Evolutionary conservation across 768 basidiomycete genomes (phyloP).

Genomic region (Psilocybe azurescens): DNA sequence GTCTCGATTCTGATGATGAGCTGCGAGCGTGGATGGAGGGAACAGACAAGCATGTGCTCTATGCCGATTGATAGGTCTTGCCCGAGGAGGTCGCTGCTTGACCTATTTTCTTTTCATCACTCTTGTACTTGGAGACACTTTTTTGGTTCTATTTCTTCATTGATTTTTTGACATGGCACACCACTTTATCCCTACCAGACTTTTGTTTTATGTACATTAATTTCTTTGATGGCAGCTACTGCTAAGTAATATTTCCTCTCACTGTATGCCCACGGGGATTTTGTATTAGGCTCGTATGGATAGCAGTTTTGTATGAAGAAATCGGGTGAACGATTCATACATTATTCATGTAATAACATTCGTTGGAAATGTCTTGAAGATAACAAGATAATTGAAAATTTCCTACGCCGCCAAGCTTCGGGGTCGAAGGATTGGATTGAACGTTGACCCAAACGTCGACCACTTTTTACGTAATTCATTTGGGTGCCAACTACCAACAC

Average conservation of each 20-base stretch:
- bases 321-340: not conserved
- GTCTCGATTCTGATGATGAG: constrained; percentile 65
- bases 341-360: constrained; percentile 2
- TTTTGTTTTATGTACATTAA: constrained; percentile 22
- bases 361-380: not conserved
- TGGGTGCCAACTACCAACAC: not conserved
- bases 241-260: constrained; percentile 23
- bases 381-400: not conserved
- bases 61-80: constrained; percentile 59
- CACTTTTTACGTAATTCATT: not conserved
- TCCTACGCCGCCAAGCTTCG: not conserved
- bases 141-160: not conserved
- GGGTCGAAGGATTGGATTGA: not conserved
- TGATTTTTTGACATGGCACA: constrained; percentile 4
- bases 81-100: constrained; percentile 17
- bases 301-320: constrained; percentile 20
- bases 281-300: constrained; percentile 13
- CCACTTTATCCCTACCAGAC: constrained; percentile 16
- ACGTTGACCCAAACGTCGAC: too few species aligned
- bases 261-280: constrained; percentile 9
- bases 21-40: constrained; percentile 76
- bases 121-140: not conserved
- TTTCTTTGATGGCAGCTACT: constrained; percentile 18
- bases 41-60: constrained; percentile 84
- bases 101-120: constrained; percentile 11